A percentile compares a stretch with the other conserved stretches of the same genome.
These are phyloP conservation scores for Tetracladium setigerum DNA, from an alignment of 495 filamentous ascomycete species.

Conservation along the genomic window DNA sequence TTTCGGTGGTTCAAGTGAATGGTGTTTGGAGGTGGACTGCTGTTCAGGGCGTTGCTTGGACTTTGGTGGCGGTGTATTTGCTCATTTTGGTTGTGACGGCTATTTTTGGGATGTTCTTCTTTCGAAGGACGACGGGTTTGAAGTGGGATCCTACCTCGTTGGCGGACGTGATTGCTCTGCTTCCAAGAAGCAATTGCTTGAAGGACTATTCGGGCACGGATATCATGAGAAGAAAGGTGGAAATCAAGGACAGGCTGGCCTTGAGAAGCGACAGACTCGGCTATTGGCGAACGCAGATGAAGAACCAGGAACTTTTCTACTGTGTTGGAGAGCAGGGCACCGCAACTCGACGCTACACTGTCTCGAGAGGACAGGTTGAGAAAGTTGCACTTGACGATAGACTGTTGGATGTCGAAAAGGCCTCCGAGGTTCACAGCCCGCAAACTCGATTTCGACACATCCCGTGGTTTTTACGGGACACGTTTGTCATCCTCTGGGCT, in stretches of 20 bases:
- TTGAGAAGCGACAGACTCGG: conserved; percentile 59
- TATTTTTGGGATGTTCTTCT: conserved; percentile 35
- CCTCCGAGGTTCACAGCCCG: conserved; percentile 34
- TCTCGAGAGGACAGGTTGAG: conserved; percentile 30
- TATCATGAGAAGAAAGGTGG: conserved; percentile 35
- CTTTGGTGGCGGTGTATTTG: conserved; percentile 64
- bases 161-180: conserved; percentile 66
- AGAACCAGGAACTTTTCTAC: conserved; percentile 43
- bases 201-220: conserved; percentile 57
- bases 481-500: conserved; percentile 54
- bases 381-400: conserved; percentile 14
- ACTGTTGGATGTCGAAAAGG: conserved; percentile 15
- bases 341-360: conserved; percentile 45
- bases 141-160: conserved; percentile 80
- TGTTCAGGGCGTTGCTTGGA: conserved; percentile 71
- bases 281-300: conserved; percentile 53
- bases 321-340: conserved; percentile 56
- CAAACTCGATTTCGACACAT: conserved; percentile 57
- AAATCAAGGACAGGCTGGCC: conserved; percentile 37
- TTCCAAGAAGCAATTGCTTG: conserved; percentile 72
- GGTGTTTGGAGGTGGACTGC: conserved; percentile 68
- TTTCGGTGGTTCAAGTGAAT: conserved; percentile 48
- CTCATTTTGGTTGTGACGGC: conserved; percentile 51
- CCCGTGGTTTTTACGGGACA: conserved; percentile 68
- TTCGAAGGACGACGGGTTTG: conserved; percentile 57